Percentiles rank a stretch among this genome's conserved stretches.
These are phyloP conservation scores for Dioscorea dumetorum DNA, from an alignment of 106 monocot species.

Conservation along the genomic window DNA sequence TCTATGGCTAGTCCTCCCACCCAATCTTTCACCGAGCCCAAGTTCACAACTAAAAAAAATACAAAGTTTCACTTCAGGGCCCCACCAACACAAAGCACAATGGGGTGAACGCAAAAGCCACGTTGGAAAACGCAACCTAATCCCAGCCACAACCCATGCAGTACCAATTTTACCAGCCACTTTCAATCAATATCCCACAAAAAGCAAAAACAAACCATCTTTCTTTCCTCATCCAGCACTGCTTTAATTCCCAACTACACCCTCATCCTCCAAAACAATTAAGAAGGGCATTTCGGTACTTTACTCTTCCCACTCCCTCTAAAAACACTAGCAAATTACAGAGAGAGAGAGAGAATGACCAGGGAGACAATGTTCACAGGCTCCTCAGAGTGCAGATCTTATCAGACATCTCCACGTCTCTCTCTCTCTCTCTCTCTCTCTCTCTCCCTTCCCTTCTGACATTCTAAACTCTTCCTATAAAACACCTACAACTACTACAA, in stretches of 20 bases:
- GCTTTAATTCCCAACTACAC: neutral
- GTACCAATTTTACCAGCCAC: conserved; percentile 2
- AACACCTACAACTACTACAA: neutral
- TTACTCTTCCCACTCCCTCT: neutral
- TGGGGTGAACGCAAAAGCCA: no score
- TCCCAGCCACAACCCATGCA: neutral
- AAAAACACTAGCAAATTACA: neutral
- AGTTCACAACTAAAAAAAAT: no score
- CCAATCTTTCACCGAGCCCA: no score
- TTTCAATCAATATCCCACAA: neutral
- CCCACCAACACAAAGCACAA: no score
- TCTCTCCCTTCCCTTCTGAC: neutral
- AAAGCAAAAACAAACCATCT: neutral
- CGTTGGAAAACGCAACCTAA: no score
- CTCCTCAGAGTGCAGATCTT: neutral
- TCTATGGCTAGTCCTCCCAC: no score
- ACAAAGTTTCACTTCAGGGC: no score
- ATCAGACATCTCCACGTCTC: neutral
- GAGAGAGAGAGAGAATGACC: neutral
- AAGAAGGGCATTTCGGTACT: neutral
- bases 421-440: no score
- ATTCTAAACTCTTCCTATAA: conserved; percentile 1
- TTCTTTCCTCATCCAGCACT: neutral
- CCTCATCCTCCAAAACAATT: neutral
- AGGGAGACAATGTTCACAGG: neutral